A percentile compares a stretch with the other conserved stretches of the same genome.
These are phyloP conservation scores for Penicillium flavigenum DNA, from an alignment of 495 filamentous ascomycete species.

Conservation along the genomic window DNA sequence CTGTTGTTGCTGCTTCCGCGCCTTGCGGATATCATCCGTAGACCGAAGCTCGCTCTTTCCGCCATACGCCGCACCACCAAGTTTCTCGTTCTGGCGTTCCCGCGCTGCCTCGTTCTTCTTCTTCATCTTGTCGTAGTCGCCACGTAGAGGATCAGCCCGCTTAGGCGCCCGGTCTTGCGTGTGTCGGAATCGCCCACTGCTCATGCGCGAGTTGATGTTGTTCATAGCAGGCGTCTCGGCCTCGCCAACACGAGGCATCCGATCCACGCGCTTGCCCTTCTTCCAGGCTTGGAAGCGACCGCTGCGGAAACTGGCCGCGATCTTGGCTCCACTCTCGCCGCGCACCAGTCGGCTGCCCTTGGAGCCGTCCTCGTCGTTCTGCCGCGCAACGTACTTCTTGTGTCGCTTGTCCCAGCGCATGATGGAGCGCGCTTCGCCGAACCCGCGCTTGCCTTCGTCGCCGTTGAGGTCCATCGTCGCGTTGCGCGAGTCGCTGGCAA, in stretches of 20 bases:
- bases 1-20: slow-evolving; percentile 69
- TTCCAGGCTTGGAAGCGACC: slow-evolving; percentile 93
- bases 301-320: slow-evolving; percentile 86
- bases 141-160: slow-evolving; percentile 82
- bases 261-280: slow-evolving; percentile 74
- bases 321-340: slow-evolving; percentile 93
- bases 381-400: slow-evolving; percentile 86
- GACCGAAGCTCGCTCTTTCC: slow-evolving; percentile 79
- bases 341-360: slow-evolving; percentile 79
- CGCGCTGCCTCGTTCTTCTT: slow-evolving; percentile 84
- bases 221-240: slow-evolving; percentile 53
- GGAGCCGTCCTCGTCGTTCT: slow-evolving; percentile 92
- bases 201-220: slow-evolving; percentile 21
- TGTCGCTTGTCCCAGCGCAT: slow-evolving; percentile 97
- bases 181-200: slow-evolving; percentile 62
- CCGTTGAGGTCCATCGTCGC: slow-evolving; percentile 86
- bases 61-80: slow-evolving; percentile 53
- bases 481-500: slow-evolving; percentile 76
- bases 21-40: slow-evolving; percentile 81
- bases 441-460: slow-evolving; percentile 75
- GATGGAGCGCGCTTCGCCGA: slow-evolving; percentile 68
- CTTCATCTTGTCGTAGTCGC: slow-evolving; percentile 88
- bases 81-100: slow-evolving; percentile 53
- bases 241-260: slow-evolving; percentile 79
- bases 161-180: slow-evolving; percentile 83